Conservation (phyloP, 1,139 yeast species). For the Hyphopichia wangnamkhiaoensis region DNA sequence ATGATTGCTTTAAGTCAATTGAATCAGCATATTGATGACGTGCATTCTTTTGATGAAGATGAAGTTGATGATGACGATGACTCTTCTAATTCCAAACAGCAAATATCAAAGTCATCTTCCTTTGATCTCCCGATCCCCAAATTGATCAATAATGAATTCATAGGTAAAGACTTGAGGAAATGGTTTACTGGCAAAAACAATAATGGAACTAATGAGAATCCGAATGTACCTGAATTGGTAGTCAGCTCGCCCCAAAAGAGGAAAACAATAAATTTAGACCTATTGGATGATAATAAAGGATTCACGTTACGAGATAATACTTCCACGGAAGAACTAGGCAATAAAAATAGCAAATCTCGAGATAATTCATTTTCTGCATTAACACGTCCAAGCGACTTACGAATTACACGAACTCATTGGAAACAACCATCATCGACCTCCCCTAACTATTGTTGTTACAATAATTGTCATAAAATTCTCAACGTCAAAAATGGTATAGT, state of each 20-base stretch:
- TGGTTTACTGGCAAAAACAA: constrained; percentile 19
- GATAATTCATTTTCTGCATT: neutral
- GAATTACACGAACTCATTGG: constrained; percentile 65
- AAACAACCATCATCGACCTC: constrained; percentile 40
- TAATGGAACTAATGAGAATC: constrained; percentile 8
- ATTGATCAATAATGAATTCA: constrained; percentile 18
- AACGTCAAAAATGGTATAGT: constrained; percentile 52
- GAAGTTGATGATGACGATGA: neutral
- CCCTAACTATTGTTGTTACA: constrained; percentile 33
- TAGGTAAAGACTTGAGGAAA: constrained; percentile 20
- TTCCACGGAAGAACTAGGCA: constrained; percentile 18
- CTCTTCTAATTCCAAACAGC: neutral
- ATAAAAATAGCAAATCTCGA: neutral
- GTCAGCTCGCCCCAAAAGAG: constrained; percentile 11
- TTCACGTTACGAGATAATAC: constrained; percentile 28
- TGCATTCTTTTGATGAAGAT: constrained; percentile 37
- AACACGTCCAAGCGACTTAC: constrained; percentile 10
- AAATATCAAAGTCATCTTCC: constrained; percentile 9
- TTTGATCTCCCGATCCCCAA: constrained; percentile 9
- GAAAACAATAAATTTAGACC: constrained; percentile 33
- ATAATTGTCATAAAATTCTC: constrained; percentile 39
- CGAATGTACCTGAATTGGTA: constrained; percentile 1
- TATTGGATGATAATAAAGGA: constrained; percentile 36
- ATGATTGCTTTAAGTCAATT: constrained; percentile 61
- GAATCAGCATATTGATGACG: constrained; percentile 73